Evolutionary conservation across 306 rosid species (phyloP).

Genomic region (Lathyrus oleraceus): DNA sequence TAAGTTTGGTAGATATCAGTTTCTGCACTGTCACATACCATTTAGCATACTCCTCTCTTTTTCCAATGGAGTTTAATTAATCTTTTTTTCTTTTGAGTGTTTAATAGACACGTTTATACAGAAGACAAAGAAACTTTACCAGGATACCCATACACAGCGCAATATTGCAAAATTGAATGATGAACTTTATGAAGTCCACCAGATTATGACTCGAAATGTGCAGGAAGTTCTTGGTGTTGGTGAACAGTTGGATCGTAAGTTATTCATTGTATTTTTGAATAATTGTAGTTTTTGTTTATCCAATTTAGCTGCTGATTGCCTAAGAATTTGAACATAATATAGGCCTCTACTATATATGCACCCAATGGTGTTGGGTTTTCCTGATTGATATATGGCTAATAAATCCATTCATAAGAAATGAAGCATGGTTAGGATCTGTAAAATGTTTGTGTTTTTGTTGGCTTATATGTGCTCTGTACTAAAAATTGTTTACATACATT

Average conservation of each 20-base stretch:
- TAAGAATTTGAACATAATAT: slow-evolving; percentile 8
- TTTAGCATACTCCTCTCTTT: slow-evolving; percentile 6
- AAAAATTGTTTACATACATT: slow-evolving; percentile 11
- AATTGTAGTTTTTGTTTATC: slow-evolving; percentile 25
- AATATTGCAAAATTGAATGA: slow-evolving; percentile 96
- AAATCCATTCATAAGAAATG: not conserved
- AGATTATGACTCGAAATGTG: slow-evolving; percentile 98
- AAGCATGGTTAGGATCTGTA: slow-evolving; percentile 10
- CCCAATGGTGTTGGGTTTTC: slow-evolving; percentile 26
- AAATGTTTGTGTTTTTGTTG: not conserved
- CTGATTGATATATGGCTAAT: not conserved
- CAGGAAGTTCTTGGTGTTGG: slow-evolving; percentile 99
- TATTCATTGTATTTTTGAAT: slow-evolving; percentile 36
- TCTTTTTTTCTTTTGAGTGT: slow-evolving; percentile 38
- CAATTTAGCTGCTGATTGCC: slow-evolving; percentile 31
- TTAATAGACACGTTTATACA: slow-evolving; percentile 85
- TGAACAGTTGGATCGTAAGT: slow-evolving; percentile 98
- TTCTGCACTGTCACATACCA: slow-evolving; percentile 14
- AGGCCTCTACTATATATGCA: slow-evolving; percentile 4
- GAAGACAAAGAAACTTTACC: slow-evolving; percentile 97
- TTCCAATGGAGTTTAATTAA: slow-evolving; percentile 35
- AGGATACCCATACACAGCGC: slow-evolving; percentile 95
- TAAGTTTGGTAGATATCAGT: slow-evolving; percentile 72
- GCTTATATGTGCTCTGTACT: slow-evolving; percentile 2
- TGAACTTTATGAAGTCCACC: slow-evolving; percentile 99